A percentile compares a stretch with the other conserved stretches of the same genome.
These are phyloP conservation scores for Ophiostoma fasciatum DNA, from an alignment of 2,329 filamentous ascomycete species.

Conservation along the genomic window DNA sequence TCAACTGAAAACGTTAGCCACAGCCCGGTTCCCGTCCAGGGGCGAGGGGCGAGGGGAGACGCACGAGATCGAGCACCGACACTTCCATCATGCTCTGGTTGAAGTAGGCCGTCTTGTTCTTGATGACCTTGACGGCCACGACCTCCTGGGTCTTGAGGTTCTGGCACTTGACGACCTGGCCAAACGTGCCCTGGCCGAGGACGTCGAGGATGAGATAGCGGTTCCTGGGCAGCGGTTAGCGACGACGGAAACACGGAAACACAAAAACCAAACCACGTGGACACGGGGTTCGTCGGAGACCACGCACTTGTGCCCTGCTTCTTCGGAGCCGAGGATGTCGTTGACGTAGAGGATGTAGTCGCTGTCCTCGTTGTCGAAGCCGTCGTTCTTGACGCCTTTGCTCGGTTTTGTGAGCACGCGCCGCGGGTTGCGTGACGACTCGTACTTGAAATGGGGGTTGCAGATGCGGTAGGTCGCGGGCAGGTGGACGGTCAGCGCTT, in stretches of 20 bases:
- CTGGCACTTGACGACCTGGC: conserved; percentile 97
- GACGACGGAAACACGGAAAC: not conserved
- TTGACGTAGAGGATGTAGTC: conserved; percentile 99
- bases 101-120: conserved; percentile 97
- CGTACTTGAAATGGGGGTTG: conserved; percentile 96
- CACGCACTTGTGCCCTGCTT: conserved; percentile 86
- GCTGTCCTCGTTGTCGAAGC: conserved; percentile 97
- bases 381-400: conserved; percentile 97
- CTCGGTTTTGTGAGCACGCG: conserved; percentile 95
- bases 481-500: conserved; percentile 86
- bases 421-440: conserved; percentile 90
- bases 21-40: not conserved
- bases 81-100: conserved; percentile 99
- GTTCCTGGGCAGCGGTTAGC: conserved; percentile 40
- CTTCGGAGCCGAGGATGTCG: conserved; percentile 93
- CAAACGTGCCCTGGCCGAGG: conserved; percentile 91
- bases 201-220: conserved; percentile 96
- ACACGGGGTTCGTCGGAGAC: no score
- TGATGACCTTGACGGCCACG: conserved; percentile 97
- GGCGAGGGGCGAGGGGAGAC: conserved; percentile 14
- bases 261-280: not conserved
- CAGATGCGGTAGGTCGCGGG: conserved; percentile 96
- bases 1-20: conserved; percentile 45
- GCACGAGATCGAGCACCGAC: conserved; percentile 83
- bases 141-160: conserved; percentile 98